These are phyloP conservation scores for Agaricus sinodeliciosus DNA, from an alignment of 768 basidiomycete species.

Conservation along the genomic window DNA sequence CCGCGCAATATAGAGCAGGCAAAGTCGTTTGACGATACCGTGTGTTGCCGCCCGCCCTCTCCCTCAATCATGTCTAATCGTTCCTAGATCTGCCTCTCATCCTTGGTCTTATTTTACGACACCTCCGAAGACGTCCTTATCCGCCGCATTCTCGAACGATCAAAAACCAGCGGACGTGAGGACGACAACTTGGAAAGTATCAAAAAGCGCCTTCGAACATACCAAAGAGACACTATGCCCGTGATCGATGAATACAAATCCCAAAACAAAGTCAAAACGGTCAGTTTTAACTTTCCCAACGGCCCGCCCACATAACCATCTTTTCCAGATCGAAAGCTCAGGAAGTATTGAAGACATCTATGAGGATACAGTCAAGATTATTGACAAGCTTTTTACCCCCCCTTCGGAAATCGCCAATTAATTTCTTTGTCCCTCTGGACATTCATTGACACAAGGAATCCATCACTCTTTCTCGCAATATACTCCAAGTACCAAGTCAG, in stretches of 20 bases:
- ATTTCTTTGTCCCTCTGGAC: not conserved
- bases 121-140: conserved; percentile 89
- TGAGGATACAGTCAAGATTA: conserved; percentile 44
- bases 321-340: conserved; percentile 58
- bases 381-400: conserved; percentile 26
- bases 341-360: conserved; percentile 69
- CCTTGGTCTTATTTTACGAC: conserved; percentile 77
- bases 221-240: conserved; percentile 85
- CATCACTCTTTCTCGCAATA: conserved; percentile 28
- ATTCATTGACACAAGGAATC: not conserved
- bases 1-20: conserved; percentile 99
- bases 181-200: conserved; percentile 96
- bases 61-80: conserved; percentile 4
- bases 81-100: conserved; percentile 69
- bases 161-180: conserved; percentile 90
- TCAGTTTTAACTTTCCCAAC: conserved; percentile 25
- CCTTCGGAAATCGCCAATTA: not conserved
- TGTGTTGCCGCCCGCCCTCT: conserved; percentile 25
- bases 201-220: conserved; percentile 92
- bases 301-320: conserved; percentile 1
- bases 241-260: conserved; percentile 80
- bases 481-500: conserved; percentile 36
- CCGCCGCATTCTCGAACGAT: conserved; percentile 77
- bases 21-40: conserved; percentile 79
- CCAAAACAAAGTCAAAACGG: conserved; percentile 72